phyloP scores from a whole-genome alignment of 2,329 filamentous ascomycete genomes.

The Ceratocystis ficicola region DNA sequence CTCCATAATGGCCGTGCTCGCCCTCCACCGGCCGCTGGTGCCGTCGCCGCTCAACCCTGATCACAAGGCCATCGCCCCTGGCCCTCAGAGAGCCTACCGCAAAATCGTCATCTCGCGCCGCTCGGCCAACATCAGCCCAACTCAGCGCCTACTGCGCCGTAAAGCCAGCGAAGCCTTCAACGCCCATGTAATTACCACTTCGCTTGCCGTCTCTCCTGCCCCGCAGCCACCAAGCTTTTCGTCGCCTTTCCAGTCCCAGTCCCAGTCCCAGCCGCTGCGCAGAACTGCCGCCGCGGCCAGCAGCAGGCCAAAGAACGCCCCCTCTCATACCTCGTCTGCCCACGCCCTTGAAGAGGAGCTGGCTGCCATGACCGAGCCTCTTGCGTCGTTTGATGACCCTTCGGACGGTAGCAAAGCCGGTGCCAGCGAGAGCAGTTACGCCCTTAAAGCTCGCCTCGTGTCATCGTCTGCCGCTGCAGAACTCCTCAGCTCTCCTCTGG shows the following conservation, averaged over 20 bases:
- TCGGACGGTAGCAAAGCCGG: not conserved
- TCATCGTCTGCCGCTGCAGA: slow-evolving; percentile 4
- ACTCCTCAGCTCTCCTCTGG: slow-evolving; percentile 10
- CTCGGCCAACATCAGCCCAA: slow-evolving; percentile 19
- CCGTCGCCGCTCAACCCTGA: slow-evolving; percentile 22
- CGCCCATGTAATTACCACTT: slow-evolving; percentile 21
- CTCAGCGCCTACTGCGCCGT: slow-evolving; percentile 21
- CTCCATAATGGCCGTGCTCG: slow-evolving; percentile 11
- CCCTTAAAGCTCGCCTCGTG: not conserved
- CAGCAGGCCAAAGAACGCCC: not conserved
- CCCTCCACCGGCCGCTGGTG: slow-evolving; percentile 19
- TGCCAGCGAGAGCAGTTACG: not conserved
- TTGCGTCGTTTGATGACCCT: slow-evolving; percentile 13
- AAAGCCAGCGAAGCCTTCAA: slow-evolving; percentile 22
- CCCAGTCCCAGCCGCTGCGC: slow-evolving; percentile 5
- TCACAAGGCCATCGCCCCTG: slow-evolving; percentile 7
- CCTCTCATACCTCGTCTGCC: not conserved
- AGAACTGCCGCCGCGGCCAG: not conserved
- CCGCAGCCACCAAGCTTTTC: slow-evolving; percentile 13
- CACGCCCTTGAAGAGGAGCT: not conserved
- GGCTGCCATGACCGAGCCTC: slow-evolving; percentile 10
- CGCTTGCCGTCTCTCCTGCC: slow-evolving; percentile 15
- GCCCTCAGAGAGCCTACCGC: slow-evolving; percentile 16
- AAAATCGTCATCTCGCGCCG: slow-evolving; percentile 19
- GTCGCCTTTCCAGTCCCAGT: not conserved